phyloP scores from a whole-genome alignment of 441 rosid species.

The Adansonia madagascariensis region DNA sequence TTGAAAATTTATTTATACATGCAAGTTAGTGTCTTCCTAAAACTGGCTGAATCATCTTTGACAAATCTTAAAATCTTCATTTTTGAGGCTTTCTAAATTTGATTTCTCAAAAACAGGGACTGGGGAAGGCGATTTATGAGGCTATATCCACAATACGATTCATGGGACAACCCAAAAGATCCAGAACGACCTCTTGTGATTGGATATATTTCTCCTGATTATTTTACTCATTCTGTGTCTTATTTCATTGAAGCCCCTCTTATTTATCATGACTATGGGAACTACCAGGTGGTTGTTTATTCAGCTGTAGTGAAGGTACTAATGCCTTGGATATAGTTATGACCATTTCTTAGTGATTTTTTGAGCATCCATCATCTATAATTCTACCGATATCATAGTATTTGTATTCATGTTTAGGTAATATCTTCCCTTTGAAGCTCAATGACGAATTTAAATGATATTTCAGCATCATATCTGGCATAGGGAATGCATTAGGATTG shows the following conservation, averaged over 20 bases:
- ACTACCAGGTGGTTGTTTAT: slow-evolving; percentile 93
- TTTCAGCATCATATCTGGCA: not conserved
- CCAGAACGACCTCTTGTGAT: slow-evolving; percentile 83
- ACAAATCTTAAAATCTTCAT: slow-evolving; percentile 1
- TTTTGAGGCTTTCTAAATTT: slow-evolving; percentile 27
- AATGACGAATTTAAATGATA: not conserved
- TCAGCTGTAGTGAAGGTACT: slow-evolving; percentile 96
- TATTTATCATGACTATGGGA: slow-evolving; percentile 73
- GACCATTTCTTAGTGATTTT: not conserved
- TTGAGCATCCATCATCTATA: slow-evolving; percentile 10
- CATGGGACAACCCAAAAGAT: slow-evolving; percentile 91
- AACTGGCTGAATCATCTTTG: slow-evolving; percentile 13
- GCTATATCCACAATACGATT: slow-evolving; percentile 69
- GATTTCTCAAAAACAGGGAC: slow-evolving; percentile 65
- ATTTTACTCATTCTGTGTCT: slow-evolving; percentile 96
- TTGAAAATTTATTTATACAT: not conserved
- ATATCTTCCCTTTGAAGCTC: not conserved
- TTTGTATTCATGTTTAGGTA: slow-evolving; percentile 13
- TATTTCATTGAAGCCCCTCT: slow-evolving; percentile 97
- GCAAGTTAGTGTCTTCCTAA: not conserved
- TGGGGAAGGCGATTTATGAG: slow-evolving; percentile 97
- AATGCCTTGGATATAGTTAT: slow-evolving; percentile 27
- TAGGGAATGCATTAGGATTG: not conserved
- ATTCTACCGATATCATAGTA: not conserved
- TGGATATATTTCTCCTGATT: slow-evolving; percentile 98